Percentiles rank a stretch among this genome's conserved stretches.
These are phyloP conservation scores for Glarea lozoyensis DNA, from an alignment of 495 filamentous ascomycete genomes.

Conservation along the genomic window DNA sequence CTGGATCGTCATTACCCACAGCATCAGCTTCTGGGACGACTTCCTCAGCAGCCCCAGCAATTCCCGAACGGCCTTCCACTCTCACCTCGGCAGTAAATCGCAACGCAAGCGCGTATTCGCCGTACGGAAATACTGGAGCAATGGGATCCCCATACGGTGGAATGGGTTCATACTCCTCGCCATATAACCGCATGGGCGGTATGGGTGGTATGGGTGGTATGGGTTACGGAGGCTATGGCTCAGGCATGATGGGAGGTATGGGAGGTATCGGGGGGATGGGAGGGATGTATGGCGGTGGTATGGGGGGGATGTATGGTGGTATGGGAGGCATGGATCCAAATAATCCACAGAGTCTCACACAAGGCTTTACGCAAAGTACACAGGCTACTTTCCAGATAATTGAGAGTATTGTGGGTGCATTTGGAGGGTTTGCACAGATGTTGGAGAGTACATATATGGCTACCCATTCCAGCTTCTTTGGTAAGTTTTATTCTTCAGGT, in stretches of 20 bases:
- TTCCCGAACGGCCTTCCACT: constrained; percentile 71
- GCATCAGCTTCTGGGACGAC: constrained; percentile 32
- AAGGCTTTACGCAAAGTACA: constrained; percentile 83
- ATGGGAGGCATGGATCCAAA: constrained; percentile 69
- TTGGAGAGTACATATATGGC: constrained; percentile 99
- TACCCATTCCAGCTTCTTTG: constrained; percentile 98
- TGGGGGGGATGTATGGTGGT: constrained; percentile 44
- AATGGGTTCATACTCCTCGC: constrained; percentile 38
- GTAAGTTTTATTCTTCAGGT: constrained; percentile 42
- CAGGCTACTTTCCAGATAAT: constrained; percentile 99
- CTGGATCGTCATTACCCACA: constrained; percentile 11
- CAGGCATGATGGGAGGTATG: constrained; percentile 19
- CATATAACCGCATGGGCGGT: constrained; percentile 20
- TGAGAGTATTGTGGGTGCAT: constrained; percentile 96
- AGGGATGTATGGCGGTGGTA: constrained; percentile 39
- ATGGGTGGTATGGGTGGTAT: constrained; percentile 36
- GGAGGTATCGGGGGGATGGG: constrained; percentile 50
- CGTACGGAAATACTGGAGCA: constrained; percentile 55
- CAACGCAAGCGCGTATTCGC: constrained; percentile 75
- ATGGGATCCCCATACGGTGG: constrained; percentile 51
- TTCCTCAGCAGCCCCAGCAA: constrained; percentile 38
- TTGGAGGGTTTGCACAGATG: constrained; percentile 98
- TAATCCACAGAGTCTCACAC: constrained; percentile 85
- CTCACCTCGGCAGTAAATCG: constrained; percentile 71
- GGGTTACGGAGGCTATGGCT: constrained; percentile 19